Conservation (phyloP, 2,329 filamentous ascomycete genomes). For the Aspergillus ochraceus region DNA sequence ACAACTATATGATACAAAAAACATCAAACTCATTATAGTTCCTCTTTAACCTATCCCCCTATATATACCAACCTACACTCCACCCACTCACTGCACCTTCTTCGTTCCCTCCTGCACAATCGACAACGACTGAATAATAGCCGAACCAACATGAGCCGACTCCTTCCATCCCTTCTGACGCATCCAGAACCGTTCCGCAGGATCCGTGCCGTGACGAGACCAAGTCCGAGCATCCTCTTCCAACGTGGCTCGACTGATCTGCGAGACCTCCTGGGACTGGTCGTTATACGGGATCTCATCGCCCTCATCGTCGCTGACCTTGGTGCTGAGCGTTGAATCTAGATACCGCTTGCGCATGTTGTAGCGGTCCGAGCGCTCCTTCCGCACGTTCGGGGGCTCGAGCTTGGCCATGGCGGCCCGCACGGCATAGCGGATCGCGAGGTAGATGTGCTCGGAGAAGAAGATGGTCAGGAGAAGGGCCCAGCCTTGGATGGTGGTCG, state of each 20-base stretch:
- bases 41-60: too few species aligned
- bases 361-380: conserved; percentile 79
- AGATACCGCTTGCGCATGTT: conserved; percentile 76
- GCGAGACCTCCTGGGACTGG: conserved; percentile 17
- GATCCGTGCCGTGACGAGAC: conserved; percentile 32
- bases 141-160: conserved; percentile 39
- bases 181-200: conserved; percentile 45
- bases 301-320: conserved; percentile 22
- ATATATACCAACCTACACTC: not conserved
- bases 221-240: conserved; percentile 45
- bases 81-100: conserved; percentile 24
- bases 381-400: conserved; percentile 82
- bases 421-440: conserved; percentile 73
- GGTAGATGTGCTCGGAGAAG: conserved; percentile 84
- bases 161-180: conserved; percentile 47
- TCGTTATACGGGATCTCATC: conserved; percentile 5
- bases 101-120: not conserved
- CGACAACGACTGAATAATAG: conserved; percentile 39
- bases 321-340: conserved; percentile 42
- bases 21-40: too few species aligned
- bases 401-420: conserved; percentile 73
- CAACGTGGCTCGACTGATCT: conserved; percentile 38
- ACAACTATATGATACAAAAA: not conserved
- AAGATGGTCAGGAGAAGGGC: conserved; percentile 79
- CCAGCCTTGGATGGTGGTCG: conserved; percentile 71